Evolutionary conservation across 768 basidiomycete species (phyloP).

Genomic region (Exidia glandulosa): DNA sequence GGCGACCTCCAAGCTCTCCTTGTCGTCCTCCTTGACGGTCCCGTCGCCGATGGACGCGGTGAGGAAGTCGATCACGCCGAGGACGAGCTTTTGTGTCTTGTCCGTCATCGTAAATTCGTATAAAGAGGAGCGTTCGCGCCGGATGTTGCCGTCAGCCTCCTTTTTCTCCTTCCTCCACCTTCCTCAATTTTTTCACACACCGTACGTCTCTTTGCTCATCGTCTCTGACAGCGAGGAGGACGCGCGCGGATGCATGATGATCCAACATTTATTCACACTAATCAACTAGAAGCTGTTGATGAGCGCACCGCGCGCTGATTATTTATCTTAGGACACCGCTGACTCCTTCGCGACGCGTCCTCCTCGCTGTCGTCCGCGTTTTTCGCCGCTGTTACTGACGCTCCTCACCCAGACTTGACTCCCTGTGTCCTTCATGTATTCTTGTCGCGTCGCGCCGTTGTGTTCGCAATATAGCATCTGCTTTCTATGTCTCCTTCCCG

Average conservation of each 20-base stretch:
- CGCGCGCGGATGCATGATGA: neutral
- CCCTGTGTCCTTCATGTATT: neutral
- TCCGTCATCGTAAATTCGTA: constrained; percentile 38
- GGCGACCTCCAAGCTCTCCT: constrained; percentile 84
- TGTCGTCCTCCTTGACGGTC: constrained; percentile 82
- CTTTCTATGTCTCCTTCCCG: neutral
- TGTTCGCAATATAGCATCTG: neutral
- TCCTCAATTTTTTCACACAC: neutral
- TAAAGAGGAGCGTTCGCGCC: neutral
- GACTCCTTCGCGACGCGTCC: neutral
- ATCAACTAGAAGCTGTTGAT: neutral
- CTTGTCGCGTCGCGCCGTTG: too few species aligned
- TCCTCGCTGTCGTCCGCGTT: neutral
- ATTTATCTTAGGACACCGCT: neutral
- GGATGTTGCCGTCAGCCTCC: neutral
- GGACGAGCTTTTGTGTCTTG: constrained; percentile 70
- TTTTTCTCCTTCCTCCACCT: neutral
- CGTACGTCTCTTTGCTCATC: neutral
- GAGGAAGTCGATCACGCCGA: constrained; percentile 81
- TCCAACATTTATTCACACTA: neutral
- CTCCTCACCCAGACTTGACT: neutral
- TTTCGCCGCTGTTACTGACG: neutral
- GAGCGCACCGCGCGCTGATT: neutral
- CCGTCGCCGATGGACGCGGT: constrained; percentile 78
- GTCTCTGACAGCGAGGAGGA: neutral